Evolutionary conservation across 1,139 yeast genomes (phyloP).

Genomic region (Scheffersomyces titani): DNA sequence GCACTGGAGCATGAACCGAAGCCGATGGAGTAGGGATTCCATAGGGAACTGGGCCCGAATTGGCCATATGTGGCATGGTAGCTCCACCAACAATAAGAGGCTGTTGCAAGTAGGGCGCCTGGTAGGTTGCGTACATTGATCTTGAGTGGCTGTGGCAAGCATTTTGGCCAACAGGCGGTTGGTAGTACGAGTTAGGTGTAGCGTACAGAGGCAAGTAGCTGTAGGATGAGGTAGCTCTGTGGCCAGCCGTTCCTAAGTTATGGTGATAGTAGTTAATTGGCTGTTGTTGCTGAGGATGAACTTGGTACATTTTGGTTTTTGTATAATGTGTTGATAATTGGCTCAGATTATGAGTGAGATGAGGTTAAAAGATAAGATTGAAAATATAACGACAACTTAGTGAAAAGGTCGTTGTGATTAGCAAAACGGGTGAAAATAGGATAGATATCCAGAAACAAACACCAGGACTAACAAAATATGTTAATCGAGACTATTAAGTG

Average conservation of each 20-base stretch:
- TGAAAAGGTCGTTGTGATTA: constrained; percentile 36
- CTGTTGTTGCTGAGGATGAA: constrained; percentile 9
- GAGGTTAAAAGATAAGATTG: constrained; percentile 15
- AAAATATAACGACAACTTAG: constrained; percentile 27
- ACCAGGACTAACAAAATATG: not conserved
- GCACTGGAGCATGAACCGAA: constrained; percentile 7
- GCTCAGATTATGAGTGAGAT: not conserved
- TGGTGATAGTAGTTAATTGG: constrained; percentile 20
- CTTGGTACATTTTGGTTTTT: constrained; percentile 15
- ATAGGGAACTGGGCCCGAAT: not conserved
- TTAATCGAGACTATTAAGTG: not conserved
- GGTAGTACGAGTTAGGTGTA: constrained; percentile 5
- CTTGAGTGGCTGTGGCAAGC: constrained; percentile 10
- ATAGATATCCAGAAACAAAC: constrained; percentile 1
- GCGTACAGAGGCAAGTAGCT: constrained; percentile 24
- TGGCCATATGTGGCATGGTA: not conserved
- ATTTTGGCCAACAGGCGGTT: constrained; percentile 7
- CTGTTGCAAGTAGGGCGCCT: constrained; percentile 11
- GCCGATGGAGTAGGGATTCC: constrained; percentile 18
- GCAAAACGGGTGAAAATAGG: constrained; percentile 5
- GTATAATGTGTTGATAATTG: not conserved
- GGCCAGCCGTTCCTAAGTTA: constrained; percentile 41
- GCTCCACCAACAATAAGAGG: not conserved
- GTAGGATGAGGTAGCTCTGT: constrained; percentile 33
- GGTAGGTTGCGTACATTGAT: constrained; percentile 15